Evolutionary conservation across 176 grass and related monocot genomes (phyloP), one percentile per base, ranked within the genome.

Genomic region (Carex myosuroides): DNA sequence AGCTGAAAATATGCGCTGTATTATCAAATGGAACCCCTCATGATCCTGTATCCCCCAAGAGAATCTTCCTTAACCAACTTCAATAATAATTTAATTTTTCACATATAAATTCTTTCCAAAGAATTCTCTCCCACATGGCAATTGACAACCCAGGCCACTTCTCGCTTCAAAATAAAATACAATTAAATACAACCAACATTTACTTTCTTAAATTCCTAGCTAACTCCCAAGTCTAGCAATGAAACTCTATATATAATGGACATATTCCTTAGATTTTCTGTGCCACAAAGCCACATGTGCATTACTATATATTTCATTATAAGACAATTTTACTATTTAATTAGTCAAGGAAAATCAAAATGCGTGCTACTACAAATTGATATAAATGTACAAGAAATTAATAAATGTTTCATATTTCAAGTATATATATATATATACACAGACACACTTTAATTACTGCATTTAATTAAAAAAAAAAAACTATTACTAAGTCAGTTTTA

Each of bases 21-120:
- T 75, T 74, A 13, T 75, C 3, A 30, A 76, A 77, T 56, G 14
- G 3, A 77, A 56, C 22, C 73, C 6, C 73, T 17, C 73, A 56
- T n/a, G n/a, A n/a, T 55, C 26, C 20, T 9, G 55, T 83, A 64
- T 64, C 33, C 11, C 9, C 41, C 3, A 5, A 50, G 44, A 83
- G 62, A 82, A 82, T 82, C 80, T 82, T 83, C 21, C 80, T 53
- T 67, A 83, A 68, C 80, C 9, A 83, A 83, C 41, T 83, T 68
- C 61, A 13, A 35, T 64, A 35, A 75, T 53, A 44, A 71, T 18
- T 54, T 76, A 32, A 16, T 56, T 56, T 77, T 77, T 55, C 21
- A 46, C 32, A 72, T 35, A 85, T 54, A 29, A 69, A 53, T 44
- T 77, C 5, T 60, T 52, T 30, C 8, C 22, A 21, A 33, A 20